phyloP scores from a whole-genome alignment of 345 rosid species.

The Populus ilicifolia region DNA sequence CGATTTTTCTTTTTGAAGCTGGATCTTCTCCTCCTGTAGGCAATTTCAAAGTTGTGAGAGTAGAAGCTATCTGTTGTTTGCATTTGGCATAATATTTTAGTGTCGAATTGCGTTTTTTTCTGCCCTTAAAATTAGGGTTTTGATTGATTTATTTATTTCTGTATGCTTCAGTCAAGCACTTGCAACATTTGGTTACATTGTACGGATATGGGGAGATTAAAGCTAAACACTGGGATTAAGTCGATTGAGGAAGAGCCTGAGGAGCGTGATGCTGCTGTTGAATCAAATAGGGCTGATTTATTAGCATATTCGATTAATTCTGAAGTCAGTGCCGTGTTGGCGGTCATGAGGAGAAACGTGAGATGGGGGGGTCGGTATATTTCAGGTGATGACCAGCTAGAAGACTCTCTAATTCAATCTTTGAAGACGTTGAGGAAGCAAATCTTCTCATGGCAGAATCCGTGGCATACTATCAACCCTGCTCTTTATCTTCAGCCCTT shows the following conservation, averaged over 20 bases:
- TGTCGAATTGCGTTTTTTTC: too few species aligned
- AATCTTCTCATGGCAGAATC: slow-evolving; percentile 80
- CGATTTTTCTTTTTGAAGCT: too few species aligned
- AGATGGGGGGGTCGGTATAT: slow-evolving; percentile 94
- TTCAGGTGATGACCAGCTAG: slow-evolving; percentile 92
- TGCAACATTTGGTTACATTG: slow-evolving; percentile 17
- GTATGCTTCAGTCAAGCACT: slow-evolving; percentile 17
- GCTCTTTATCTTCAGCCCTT: slow-evolving; percentile 83
- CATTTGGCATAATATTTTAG: too few species aligned
- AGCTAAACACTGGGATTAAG: slow-evolving; percentile 84
- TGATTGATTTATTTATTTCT: slow-evolving; percentile 14
- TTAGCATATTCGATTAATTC: slow-evolving; percentile 81
- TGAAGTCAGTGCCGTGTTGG: slow-evolving; percentile 88
- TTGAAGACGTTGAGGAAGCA: slow-evolving; percentile 81
- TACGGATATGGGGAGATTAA: slow-evolving; percentile 77
- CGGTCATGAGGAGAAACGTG: slow-evolving; percentile 97
- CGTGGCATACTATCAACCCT: slow-evolving; percentile 82
- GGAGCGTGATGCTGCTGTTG: slow-evolving; percentile 52
- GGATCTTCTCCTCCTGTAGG: too few species aligned
- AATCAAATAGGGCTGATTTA: slow-evolving; percentile 54
- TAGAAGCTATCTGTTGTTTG: too few species aligned
- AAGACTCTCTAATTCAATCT: slow-evolving; percentile 84
- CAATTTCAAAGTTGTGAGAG: too few species aligned
- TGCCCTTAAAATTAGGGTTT: slow-evolving; percentile 19
- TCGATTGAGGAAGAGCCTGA: slow-evolving; percentile 94